Evolutionary conservation across 2,329 filamentous ascomycete genomes (phyloP).

Genomic region (Ophiostoma montium): DNA sequence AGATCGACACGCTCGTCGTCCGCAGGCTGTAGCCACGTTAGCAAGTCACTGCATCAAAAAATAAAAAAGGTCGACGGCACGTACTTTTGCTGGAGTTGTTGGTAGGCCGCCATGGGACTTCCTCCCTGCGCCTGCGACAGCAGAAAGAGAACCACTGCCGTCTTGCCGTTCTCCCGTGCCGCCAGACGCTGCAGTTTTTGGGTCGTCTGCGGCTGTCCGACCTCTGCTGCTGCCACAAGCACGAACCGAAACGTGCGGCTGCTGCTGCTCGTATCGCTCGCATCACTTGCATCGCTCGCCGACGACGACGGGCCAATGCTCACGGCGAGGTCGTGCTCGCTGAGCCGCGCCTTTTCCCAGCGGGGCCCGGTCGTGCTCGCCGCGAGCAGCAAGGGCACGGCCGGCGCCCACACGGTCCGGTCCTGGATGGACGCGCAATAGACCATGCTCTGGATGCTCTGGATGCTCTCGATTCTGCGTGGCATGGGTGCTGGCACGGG

Average conservation of each 20-base stretch:
- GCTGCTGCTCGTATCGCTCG: background rate
- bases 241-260: slow-evolving; percentile 22
- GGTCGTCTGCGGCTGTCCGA: slow-evolving; percentile 17
- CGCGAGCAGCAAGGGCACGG: slow-evolving; percentile 21
- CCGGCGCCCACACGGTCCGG: slow-evolving; percentile 23
- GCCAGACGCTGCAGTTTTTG: slow-evolving; percentile 24
- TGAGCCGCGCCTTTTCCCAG: slow-evolving; percentile 10
- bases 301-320: slow-evolving; percentile 14
- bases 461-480: background rate
- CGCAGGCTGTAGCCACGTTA: background rate
- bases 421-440: slow-evolving; percentile 27
- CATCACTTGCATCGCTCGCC: no score
- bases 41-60: background rate
- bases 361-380: slow-evolving; percentile 14
- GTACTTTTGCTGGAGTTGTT: background rate
- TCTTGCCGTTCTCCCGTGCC: slow-evolving; percentile 12
- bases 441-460: background rate
- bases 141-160: slow-evolving; percentile 30
- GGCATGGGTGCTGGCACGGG: background rate
- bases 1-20: background rate
- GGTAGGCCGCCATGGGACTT: background rate
- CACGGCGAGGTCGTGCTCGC: slow-evolving; percentile 32
- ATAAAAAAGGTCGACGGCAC: background rate
- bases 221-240: slow-evolving; percentile 26
- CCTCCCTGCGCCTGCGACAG: slow-evolving; percentile 13